Evolutionary conservation across 2,329 filamentous ascomycete genomes (phyloP).

Genomic region (Emmonsiellopsis sp.): DNA sequence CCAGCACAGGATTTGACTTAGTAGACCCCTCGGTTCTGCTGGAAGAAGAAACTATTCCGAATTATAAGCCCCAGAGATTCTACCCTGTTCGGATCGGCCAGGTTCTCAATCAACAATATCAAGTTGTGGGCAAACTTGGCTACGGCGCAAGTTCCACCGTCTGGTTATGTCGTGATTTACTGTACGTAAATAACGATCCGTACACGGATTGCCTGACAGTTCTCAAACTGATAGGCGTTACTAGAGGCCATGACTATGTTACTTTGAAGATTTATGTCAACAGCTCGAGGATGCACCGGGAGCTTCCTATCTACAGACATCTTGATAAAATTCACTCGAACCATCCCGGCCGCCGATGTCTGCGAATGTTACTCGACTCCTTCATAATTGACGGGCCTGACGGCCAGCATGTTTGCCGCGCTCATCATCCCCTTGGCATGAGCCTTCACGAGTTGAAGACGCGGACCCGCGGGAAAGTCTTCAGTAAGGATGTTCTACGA

Average conservation of each 20-base stretch:
- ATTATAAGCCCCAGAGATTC: constrained; percentile 17
- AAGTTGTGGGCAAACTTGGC: constrained; percentile 35
- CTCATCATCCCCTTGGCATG: constrained; percentile 19
- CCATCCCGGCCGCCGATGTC: constrained; percentile 16
- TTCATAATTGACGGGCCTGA: constrained; percentile 19
- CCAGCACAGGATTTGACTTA: not conserved
- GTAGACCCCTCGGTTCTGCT: not conserved
- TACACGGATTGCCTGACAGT: not conserved
- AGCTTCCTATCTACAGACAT: constrained; percentile 19
- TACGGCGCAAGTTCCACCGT: constrained; percentile 33
- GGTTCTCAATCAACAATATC: constrained; percentile 24
- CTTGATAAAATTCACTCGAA: constrained; percentile 18
- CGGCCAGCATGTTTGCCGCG: constrained; percentile 18
- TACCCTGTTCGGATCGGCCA: constrained; percentile 30
- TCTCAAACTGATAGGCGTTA: constrained; percentile 4
- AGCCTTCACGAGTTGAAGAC: constrained; percentile 14
- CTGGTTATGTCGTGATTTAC: constrained; percentile 33
- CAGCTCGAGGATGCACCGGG: constrained; percentile 7
- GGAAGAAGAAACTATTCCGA: not conserved
- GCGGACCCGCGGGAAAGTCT: constrained; percentile 11
- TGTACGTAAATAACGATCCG: constrained; percentile 6
- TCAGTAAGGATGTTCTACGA: constrained; percentile 16
- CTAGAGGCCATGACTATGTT: constrained; percentile 6
- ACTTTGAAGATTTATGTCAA: constrained; percentile 13
- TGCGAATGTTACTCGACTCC: constrained; percentile 19